Conservation (phyloP, 345 rosid species). For the Lepidium africanum region DNA sequence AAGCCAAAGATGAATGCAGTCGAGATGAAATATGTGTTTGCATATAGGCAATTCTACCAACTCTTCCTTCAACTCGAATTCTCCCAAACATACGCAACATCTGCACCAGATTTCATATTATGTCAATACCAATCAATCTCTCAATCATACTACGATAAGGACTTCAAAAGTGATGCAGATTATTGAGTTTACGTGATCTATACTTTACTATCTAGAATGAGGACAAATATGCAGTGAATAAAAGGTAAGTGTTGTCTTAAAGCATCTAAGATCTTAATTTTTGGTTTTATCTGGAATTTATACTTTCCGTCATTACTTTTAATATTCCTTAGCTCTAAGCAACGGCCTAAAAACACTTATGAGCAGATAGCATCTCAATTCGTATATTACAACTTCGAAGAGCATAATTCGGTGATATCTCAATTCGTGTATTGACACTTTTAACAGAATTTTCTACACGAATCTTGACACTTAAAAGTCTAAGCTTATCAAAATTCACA, state of each 20-base stretch:
- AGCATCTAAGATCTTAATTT: slow-evolving; percentile 11
- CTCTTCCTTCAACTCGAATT: slow-evolving; percentile 78
- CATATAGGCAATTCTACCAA: slow-evolving; percentile 78
- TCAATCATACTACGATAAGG: neutral
- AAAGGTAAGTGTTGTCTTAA: slow-evolving; percentile 5
- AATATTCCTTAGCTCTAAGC: slow-evolving; percentile 25
- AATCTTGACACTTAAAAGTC: neutral
- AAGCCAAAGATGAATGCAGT: slow-evolving; percentile 87
- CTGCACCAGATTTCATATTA: slow-evolving; percentile 27
- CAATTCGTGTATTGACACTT: neutral
- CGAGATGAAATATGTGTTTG: slow-evolving; percentile 77
- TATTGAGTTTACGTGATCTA: neutral
- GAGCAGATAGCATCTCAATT: slow-evolving; percentile 12
- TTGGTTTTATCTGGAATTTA: slow-evolving; percentile 15
- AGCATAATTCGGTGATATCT: slow-evolving; percentile 15
- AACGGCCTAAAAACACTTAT: slow-evolving; percentile 19
- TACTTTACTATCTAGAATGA: neutral
- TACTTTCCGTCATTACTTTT: slow-evolving; percentile 10
- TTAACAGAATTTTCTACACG: neutral
- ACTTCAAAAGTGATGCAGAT: neutral
- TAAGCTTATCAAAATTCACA: slow-evolving; percentile 2
- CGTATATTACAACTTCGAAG: neutral
- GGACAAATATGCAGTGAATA: neutral
- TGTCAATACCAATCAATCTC: neutral
- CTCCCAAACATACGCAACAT: slow-evolving; percentile 94